Evolutionary conservation across 2,329 filamentous ascomycete genomes (phyloP).

Genomic region (Xylaria sp.): DNA sequence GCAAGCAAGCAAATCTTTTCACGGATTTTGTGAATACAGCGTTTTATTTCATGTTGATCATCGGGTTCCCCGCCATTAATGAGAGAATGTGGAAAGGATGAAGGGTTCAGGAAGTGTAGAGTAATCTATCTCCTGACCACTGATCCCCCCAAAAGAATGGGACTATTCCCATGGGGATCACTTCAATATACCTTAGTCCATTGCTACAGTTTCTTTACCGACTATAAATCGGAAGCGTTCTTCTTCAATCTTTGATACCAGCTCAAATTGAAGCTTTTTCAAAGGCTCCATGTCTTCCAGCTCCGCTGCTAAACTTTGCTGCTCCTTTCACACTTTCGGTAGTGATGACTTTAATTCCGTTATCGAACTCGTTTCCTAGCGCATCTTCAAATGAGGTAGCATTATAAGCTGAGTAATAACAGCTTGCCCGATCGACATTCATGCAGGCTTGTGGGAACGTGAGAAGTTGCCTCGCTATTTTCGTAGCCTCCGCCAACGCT

Average conservation of each 20-base stretch:
- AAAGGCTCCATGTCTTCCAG: conserved; percentile 13
- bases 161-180: no score
- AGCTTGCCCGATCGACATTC: conserved; percentile 22
- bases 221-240: background rate
- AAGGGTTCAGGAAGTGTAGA: no score
- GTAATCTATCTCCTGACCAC: no score
- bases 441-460: conserved; percentile 20
- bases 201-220: background rate
- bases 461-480: conserved; percentile 19
- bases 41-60: no score
- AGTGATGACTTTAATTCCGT: conserved; percentile 20
- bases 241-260: background rate
- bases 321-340: conserved; percentile 24
- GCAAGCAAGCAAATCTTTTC: no score
- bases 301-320: conserved; percentile 18
- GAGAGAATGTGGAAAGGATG: no score
- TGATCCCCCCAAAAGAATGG: no score
- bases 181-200: no score
- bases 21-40: no score
- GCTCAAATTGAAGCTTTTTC: background rate
- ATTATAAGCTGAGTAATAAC: conserved; percentile 23
- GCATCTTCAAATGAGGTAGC: conserved; percentile 25
- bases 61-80: no score
- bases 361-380: conserved; percentile 20
- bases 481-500: conserved; percentile 19